Percentiles rank a stretch among this genome's conserved stretches.
These are phyloP conservation scores for Aspergillus puulaauensis DNA, from an alignment of 2,329 filamentous ascomycete genomes.

Conservation along the genomic window DNA sequence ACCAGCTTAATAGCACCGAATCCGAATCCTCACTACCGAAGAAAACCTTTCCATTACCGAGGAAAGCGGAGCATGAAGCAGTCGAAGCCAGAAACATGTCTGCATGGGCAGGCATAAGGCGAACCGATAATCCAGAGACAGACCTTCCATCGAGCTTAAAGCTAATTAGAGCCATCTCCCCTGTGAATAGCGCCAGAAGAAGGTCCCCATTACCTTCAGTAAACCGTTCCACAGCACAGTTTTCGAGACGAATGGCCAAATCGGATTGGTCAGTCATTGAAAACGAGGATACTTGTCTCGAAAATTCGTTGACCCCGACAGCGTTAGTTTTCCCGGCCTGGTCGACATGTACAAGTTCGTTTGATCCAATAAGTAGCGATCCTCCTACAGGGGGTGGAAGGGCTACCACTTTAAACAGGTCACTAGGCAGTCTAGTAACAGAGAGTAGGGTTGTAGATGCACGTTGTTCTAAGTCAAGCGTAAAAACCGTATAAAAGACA, in stretches of 20 bases:
- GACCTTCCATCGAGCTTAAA: slow-evolving; percentile 89
- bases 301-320: slow-evolving; percentile 88
- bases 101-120: slow-evolving; percentile 60
- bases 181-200: slow-evolving; percentile 75
- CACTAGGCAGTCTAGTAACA: slow-evolving; percentile 79
- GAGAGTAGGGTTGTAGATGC: slow-evolving; percentile 91
- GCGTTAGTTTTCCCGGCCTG: slow-evolving; percentile 93
- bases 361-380: slow-evolving; percentile 79
- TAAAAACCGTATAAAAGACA: slow-evolving; percentile 90
- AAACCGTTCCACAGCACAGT: slow-evolving; percentile 73
- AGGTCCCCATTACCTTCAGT: slow-evolving; percentile 77
- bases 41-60: slow-evolving; percentile 73
- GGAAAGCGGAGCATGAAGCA: slow-evolving; percentile 67
- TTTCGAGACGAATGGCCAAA: slow-evolving; percentile 76
- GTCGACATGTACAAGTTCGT: slow-evolving; percentile 92
- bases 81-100: slow-evolving; percentile 61
- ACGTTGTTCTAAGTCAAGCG: slow-evolving; percentile 86
- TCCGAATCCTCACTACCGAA: slow-evolving; percentile 82
- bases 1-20: slow-evolving; percentile 79
- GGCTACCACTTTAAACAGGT: slow-evolving; percentile 78
- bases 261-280: slow-evolving; percentile 82
- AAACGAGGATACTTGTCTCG: slow-evolving; percentile 78
- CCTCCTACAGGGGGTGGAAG: slow-evolving; percentile 85
- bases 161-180: slow-evolving; percentile 70
- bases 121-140: slow-evolving; percentile 80